phyloP scores from a whole-genome alignment of 73 alveolate genomes.

The Uronychia setigera region DNA sequence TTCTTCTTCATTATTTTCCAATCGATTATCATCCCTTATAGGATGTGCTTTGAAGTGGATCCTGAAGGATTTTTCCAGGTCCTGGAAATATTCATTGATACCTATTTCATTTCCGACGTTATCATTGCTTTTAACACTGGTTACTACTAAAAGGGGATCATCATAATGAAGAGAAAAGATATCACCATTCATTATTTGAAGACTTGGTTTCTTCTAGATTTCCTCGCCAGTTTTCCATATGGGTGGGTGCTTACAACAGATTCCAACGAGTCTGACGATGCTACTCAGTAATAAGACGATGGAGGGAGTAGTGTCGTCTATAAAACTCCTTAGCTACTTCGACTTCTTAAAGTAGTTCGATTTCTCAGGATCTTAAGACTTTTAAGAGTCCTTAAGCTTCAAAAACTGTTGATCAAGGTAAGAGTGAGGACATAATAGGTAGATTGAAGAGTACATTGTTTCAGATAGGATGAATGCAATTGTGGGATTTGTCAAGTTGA shows the following conservation, averaged over 20 bases:
- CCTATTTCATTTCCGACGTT: constrained; percentile 50
- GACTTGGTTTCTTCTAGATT: constrained; percentile 68
- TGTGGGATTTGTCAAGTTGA: constrained; percentile 69
- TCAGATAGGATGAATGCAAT: constrained; percentile 66
- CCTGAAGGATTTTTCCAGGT: constrained; percentile 21
- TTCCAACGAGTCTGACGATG: constrained; percentile 11
- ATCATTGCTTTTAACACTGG: constrained; percentile 69
- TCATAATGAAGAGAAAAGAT: constrained; percentile 55
- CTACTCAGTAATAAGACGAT: neutral
- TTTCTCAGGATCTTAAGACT: constrained; percentile 67
- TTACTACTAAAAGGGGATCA: constrained; percentile 60
- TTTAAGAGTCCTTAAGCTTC: constrained; percentile 68
- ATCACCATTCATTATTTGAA: constrained; percentile 47
- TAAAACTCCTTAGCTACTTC: constrained; percentile 65
- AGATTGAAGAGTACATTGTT: constrained; percentile 75
- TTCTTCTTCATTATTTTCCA: constrained; percentile 60
- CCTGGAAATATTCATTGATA: constrained; percentile 55
- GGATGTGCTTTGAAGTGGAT: constrained; percentile 49
- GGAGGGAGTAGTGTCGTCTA: constrained; percentile 22
- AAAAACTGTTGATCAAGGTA: constrained; percentile 54
- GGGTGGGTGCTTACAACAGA: constrained; percentile 17
- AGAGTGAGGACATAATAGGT: neutral
- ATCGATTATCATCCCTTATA: constrained; percentile 65
- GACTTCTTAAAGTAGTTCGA: constrained; percentile 67
- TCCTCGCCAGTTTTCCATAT: constrained; percentile 65